phyloP scores from a whole-genome alignment of 768 basidiomycete genomes.

The Imleria badia region DNA sequence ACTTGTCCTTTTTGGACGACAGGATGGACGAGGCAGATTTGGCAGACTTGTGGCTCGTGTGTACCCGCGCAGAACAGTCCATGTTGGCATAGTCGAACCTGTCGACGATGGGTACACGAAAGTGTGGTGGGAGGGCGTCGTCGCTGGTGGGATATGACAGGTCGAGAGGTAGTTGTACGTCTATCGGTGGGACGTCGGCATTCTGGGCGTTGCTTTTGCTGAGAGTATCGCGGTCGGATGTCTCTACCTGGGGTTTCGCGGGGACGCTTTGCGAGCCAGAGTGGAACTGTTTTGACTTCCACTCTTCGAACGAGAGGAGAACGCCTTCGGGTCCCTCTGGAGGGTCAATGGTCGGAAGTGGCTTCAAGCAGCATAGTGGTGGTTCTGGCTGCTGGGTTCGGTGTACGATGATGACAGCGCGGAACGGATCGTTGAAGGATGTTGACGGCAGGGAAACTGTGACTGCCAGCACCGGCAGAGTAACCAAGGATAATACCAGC shows the following conservation, averaged over 20 bases:
- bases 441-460: constrained; percentile 33
- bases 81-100: constrained; percentile 92
- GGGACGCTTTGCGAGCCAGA: constrained; percentile 32
- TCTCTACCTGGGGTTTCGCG: constrained; percentile 3
- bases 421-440: constrained; percentile 58
- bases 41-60: constrained; percentile 75
- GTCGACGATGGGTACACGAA: constrained; percentile 75
- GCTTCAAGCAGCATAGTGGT: constrained; percentile 70
- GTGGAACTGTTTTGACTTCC: constrained; percentile 71
- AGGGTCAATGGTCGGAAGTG: constrained; percentile 37
- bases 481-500: constrained; percentile 35
- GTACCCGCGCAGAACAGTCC: constrained; percentile 93
- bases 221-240: neutral
- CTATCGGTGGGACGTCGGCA: constrained; percentile 4
- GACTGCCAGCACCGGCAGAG: constrained; percentile 32
- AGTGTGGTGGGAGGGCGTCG: constrained; percentile 51
- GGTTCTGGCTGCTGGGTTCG: constrained; percentile 47
- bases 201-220: neutral
- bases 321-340: constrained; percentile 55
- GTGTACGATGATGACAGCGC: constrained; percentile 49
- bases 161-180: constrained; percentile 16
- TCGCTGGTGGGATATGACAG: constrained; percentile 8
- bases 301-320: constrained; percentile 83
- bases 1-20: constrained; percentile 85
- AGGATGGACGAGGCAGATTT: constrained; percentile 84